Base-by-base conservation (phyloP, 805 yeast genomes). In the Candida andamanensis region DNA sequence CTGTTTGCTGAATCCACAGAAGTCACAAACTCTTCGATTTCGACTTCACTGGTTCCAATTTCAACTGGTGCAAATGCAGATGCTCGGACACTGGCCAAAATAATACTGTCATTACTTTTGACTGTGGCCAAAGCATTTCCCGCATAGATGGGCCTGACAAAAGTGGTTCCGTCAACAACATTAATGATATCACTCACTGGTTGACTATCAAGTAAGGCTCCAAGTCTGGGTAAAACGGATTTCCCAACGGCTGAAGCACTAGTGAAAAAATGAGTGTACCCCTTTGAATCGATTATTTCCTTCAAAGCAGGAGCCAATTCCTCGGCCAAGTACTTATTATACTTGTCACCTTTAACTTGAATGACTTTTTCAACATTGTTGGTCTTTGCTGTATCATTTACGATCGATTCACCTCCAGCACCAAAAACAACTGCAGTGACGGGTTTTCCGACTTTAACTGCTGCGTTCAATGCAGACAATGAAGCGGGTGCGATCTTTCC, bases 141-240 rank as follows among this genome's bases (percentile, higher is more conserved):
- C 14, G 98, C 97, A 54, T 85, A 92, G 23, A 90, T 86, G 28
- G 97, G 97, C 57, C 97, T 80, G 23, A 81, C 78, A 58, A 90
- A 92, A 6, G 92, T 82, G 40, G 72, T 74, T 12, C 74, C 68
- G 31, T 76, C 64, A 42, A 72, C 74, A 24, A 90, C 80, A 49
- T 74, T 73, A 45, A 73, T 74, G 36, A 92, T 72, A 52, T 90
- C 97, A 17, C 90, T 77, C 30, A 92, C 62, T 17, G 96, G 97
- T 63, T 90, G 97, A 15, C 75, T 72, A 50, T 90, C 95, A 30
- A 90, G 62, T 35, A 82, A 50, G 1, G 96, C 96, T 20, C 85
- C 95, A 15, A 83, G 69, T 44, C 97, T 72, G 24, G 98, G 97
- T 29, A 92, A 62, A 19, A 89, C 63, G 39, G 81, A 81, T 57